Evolutionary conservation across 2,329 filamentous ascomycete species (phyloP), one percentile per base, ranked within the genome.

Genomic region (Epichloe coenophiala): DNA sequence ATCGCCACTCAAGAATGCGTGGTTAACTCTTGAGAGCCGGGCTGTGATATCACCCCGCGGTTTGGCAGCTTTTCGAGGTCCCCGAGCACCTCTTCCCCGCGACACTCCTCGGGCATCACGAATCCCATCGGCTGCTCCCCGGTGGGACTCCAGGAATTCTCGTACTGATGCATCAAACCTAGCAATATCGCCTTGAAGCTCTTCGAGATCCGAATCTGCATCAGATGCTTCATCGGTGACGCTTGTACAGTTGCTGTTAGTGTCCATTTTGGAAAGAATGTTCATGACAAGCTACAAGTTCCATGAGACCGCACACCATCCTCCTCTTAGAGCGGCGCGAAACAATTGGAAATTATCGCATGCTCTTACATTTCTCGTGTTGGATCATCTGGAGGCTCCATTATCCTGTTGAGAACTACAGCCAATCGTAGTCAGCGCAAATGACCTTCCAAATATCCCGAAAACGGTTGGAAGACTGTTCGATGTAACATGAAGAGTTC

Each of bases 31-130:
- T 45, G 77, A 75, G 46, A 89, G 73, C 41, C 83, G 72, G 40
- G 77, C 71, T 59, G 83, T 87, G 63, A 89, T 86, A 57, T 88
- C 82, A 40, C 76, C 80, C 43, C 82, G 78, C n/a, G 82, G 83
- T 61, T 86, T 83, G 8, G 78, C 81, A 23, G 80, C 76, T 61
- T 81, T 80, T 17, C 77, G 70, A 27, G 75, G 76, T 6, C 76
- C 76, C 13, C 70, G 64, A 44, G 62, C 52, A 31, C 68, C 60
- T 49, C 60, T 59, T 17, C 59, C 61, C 23, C 61, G 60, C 19
- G 50, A 40, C 5, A 52, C 56, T 38, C 60, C 56, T 12, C 60
- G 58, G 17, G 31, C 35, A 4, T 56, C 52, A 17, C 52, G 52
- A 4, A 57, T 51, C 7, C 54, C 48, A 17, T 58, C 56, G 38